These are phyloP conservation scores for Ustilago shanxiensis DNA, from an alignment of 1,284 basidiomycete genomes.

Conservation along the genomic window DNA sequence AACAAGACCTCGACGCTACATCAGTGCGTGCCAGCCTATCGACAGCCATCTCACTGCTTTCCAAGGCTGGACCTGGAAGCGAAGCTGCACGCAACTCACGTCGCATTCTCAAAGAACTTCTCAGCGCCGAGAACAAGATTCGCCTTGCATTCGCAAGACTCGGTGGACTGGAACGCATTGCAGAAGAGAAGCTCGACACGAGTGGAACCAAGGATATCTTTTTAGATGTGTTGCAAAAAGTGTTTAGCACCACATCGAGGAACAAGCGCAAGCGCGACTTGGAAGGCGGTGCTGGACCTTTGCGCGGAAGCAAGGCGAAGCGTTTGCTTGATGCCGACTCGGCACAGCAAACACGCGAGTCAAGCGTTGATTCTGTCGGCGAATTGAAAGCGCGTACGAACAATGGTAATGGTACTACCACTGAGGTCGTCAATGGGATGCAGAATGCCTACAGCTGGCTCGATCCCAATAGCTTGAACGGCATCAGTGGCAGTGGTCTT, in stretches of 20 bases:
- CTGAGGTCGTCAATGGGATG: conserved; percentile 3
- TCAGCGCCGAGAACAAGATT: conserved; percentile 43
- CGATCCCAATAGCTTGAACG: conserved; percentile 14
- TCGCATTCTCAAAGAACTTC: conserved; percentile 43
- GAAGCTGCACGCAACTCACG: conserved; percentile 52
- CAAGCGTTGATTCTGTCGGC: conserved; percentile 24
- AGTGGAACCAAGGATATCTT: conserved; percentile 45
- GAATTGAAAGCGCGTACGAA: conserved; percentile 4
- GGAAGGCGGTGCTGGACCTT: conserved; percentile 4
- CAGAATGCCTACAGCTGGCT: conserved; percentile 32
- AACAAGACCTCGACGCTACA: conserved; percentile 34
- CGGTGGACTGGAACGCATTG: conserved; percentile 39
- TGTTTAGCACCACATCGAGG: conserved; percentile 22
- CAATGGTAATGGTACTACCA: neutral
- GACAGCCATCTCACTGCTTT: conserved; percentile 40
- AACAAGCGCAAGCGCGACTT: conserved; percentile 33
- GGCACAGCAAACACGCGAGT: conserved; percentile 33
- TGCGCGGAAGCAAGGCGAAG: conserved; percentile 3
- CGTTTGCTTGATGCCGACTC: conserved; percentile 15
- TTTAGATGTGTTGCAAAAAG: conserved; percentile 37
- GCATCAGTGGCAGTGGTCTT: conserved; percentile 6
- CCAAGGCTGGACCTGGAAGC: conserved; percentile 40
- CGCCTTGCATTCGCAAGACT: conserved; percentile 34
- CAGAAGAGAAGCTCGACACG: conserved; percentile 33
- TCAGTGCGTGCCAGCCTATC: conserved; percentile 26